Evolutionary conservation across 2,329 filamentous ascomycete genomes (phyloP).

Genomic region (Stagonosporopsis vannaccii): DNA sequence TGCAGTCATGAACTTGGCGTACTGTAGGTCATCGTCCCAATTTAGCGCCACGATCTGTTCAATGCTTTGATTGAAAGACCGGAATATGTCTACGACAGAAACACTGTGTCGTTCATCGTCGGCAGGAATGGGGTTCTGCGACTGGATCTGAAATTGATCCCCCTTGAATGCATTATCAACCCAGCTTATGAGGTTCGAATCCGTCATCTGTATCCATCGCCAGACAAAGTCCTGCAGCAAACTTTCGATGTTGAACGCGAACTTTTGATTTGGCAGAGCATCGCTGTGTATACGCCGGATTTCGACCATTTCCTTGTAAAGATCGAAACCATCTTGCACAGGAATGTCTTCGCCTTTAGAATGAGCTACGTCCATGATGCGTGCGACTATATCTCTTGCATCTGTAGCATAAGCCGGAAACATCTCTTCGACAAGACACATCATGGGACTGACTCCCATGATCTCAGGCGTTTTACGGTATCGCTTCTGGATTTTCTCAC

Average conservation of each 20-base stretch:
- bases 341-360: constrained; percentile 77
- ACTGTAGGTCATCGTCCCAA: constrained; percentile 92
- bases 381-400: constrained; percentile 80
- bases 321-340: constrained; percentile 89
- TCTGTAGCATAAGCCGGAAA: constrained; percentile 92
- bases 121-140: constrained; percentile 67
- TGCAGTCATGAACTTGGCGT: constrained; percentile 96
- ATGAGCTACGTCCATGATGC: constrained; percentile 77
- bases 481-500: constrained; percentile 88
- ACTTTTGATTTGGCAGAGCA: constrained; percentile 73
- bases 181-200: constrained; percentile 79
- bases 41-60: constrained; percentile 85
- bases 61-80: constrained; percentile 89
- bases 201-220: constrained; percentile 88
- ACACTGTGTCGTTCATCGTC: constrained; percentile 91
- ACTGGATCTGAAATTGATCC: constrained; percentile 81
- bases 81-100: constrained; percentile 92
- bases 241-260: constrained; percentile 87
- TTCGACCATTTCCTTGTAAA: constrained; percentile 87
- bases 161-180: constrained; percentile 91
- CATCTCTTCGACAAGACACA: constrained; percentile 80
- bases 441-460: constrained; percentile 75
- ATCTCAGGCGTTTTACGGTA: constrained; percentile 88
- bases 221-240: constrained; percentile 91
- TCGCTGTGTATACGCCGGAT: constrained; percentile 82